Base-by-base conservation (phyloP, 1,139 yeast genomes). In the Geotrichum cucujoidarum region DNA sequence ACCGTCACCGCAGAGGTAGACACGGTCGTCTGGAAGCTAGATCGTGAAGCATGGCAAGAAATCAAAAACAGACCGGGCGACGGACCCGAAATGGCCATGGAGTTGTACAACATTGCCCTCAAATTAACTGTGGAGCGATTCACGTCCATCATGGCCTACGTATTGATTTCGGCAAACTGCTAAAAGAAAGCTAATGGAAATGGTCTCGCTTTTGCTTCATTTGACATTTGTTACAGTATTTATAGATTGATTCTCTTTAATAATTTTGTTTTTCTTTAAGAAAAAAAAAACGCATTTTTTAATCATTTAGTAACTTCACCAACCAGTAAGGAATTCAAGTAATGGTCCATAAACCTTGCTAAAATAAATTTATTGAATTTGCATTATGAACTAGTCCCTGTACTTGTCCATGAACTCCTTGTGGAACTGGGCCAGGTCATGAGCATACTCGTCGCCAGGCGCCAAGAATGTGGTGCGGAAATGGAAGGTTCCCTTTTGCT, bases 381-480 rank as follows among this genome's bases (percentile, higher is more conserved):
- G n/a, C n/a, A n/a, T 24, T 10, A 24, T 24, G 20, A 11, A 8
- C 31, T 42, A 42, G 33, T 48, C 45, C 43, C 69, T 68, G 59
- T 80, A 88, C 61, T 78, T 72, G 30, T 70, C 64, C 67, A 85
- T 78, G 64, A 92, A 92, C 39, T 72, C 67, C 47, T 73, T 67
- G 68, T 92, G 98, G 76, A 92, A 92, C 24, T 69, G 64, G 46
- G 76, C 75, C 89, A 97, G 85, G 40, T 73, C 69, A 17, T 77
- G 74, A 53, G 89, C 85, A 87, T 95, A 89, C 57, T 87, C 94
- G 31, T 78, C 77, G 35, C 97, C 97, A 14, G 97, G 97, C 16
- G 97, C 95, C 62, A 92, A 75, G 72, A 92, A 92, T 1, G 98
- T 92, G 2, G 98, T 92, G 73, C 98, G 80, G 61, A 92, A 76